Conservation (phyloP, 257 asterid species). For the Capsicum rhomboideum region DNA sequence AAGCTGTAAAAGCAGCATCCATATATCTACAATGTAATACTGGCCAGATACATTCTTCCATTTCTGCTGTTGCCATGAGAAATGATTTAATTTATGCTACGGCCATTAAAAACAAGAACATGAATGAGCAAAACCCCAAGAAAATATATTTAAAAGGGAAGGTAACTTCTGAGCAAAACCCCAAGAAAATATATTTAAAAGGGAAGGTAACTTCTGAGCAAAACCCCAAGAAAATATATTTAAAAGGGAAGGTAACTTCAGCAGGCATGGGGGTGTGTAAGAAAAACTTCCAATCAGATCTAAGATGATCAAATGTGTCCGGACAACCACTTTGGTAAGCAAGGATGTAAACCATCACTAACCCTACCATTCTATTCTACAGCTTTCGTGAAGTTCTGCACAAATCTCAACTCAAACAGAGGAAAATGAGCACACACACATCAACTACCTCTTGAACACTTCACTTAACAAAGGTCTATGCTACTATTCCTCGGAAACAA, state of each 20-base stretch:
- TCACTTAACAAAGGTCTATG: background rate
- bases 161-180: background rate
- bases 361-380: background rate
- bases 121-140: background rate
- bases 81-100: background rate
- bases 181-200: background rate
- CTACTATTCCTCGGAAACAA: background rate
- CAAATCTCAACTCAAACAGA: background rate
- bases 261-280: conserved; percentile 1
- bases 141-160: background rate
- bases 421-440: background rate
- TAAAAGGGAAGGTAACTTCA: background rate
- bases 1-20: background rate
- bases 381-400: background rate
- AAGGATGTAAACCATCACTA: background rate
- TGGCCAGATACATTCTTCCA: background rate
- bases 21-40: background rate
- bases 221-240: background rate
- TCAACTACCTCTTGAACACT: background rate
- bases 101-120: background rate
- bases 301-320: background rate
- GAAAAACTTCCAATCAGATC: background rate
- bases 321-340: background rate
- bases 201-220: background rate
- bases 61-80: background rate